phyloP scores from a whole-genome alignment of 495 filamentous ascomycete genomes.

The Aspergillus taichungensis region DNA sequence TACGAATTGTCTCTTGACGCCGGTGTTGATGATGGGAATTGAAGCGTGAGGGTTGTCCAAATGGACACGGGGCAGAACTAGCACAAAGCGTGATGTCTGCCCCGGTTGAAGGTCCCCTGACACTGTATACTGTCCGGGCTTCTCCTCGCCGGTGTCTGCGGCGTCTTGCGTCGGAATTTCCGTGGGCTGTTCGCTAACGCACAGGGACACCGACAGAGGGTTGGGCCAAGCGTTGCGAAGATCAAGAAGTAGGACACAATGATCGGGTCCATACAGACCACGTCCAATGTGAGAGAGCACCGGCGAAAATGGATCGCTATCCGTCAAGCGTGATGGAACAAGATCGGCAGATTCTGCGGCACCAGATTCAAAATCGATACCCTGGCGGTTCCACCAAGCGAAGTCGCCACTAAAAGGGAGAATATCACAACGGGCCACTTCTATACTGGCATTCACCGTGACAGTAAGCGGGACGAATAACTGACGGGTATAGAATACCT shows the following conservation, averaged over 20 bases:
- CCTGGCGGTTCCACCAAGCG: conserved; percentile 40
- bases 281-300: conserved; percentile 34
- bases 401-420: conserved; percentile 57
- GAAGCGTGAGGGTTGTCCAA: conserved; percentile 65
- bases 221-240: conserved; percentile 82
- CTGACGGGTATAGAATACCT: conserved; percentile 76
- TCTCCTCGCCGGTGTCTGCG: conserved; percentile 2
- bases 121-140: conserved; percentile 33
- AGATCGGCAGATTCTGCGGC: background rate
- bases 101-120: conserved; percentile 64
- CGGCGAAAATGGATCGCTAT: conserved; percentile 28
- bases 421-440: conserved; percentile 69
- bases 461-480: conserved; percentile 73
- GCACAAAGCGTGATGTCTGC: conserved; percentile 64
- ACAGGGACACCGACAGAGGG: conserved; percentile 48
- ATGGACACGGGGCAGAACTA: conserved; percentile 69
- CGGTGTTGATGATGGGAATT: conserved; percentile 70
- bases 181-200: conserved; percentile 39
- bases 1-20: conserved; percentile 74
- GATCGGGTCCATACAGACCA: conserved; percentile 43
- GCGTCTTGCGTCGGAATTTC: background rate
- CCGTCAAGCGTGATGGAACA: conserved; percentile 11
- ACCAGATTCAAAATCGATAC: conserved; percentile 6
- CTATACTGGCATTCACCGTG: conserved; percentile 84
- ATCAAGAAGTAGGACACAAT: conserved; percentile 76